Conservation (phyloP, 495 filamentous ascomycete genomes). For the Penicillium tannophilum region DNA sequence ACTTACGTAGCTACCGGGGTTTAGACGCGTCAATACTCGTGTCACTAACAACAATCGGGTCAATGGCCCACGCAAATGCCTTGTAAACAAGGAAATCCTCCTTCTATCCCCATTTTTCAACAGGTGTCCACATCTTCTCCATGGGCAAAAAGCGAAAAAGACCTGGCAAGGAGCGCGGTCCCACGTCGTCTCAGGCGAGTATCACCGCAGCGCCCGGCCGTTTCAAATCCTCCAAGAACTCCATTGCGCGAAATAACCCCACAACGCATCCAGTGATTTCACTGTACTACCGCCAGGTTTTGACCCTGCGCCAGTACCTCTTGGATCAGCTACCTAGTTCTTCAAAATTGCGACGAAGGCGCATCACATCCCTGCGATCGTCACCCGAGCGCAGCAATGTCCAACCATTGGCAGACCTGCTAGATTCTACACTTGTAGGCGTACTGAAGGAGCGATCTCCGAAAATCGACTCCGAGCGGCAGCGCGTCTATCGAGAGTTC, state of each 20-base stretch:
- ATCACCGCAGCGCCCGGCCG: slow-evolving; percentile 18
- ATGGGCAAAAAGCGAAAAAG: slow-evolving; percentile 53
- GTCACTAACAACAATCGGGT: not conserved
- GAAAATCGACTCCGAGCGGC: slow-evolving; percentile 41
- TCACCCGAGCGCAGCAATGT: slow-evolving; percentile 7
- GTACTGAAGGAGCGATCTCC: slow-evolving; percentile 37
- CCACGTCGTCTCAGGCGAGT: slow-evolving; percentile 25
- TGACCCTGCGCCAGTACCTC: slow-evolving; percentile 74
- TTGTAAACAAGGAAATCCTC: not conserved
- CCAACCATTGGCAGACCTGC: slow-evolving; percentile 48
- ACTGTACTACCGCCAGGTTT: slow-evolving; percentile 69
- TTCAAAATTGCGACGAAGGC: slow-evolving; percentile 55
- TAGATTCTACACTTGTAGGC: slow-evolving; percentile 72
- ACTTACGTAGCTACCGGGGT: not conserved
- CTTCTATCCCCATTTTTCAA: not conserved
- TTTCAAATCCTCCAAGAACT: slow-evolving; percentile 20
- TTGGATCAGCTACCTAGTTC: slow-evolving; percentile 51
- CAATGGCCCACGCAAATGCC: not conserved
- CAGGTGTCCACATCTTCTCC: not conserved
- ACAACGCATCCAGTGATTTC: slow-evolving; percentile 66
- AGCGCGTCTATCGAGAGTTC: slow-evolving; percentile 64
- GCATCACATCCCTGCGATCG: slow-evolving; percentile 41
- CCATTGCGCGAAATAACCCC: slow-evolving; percentile 17
- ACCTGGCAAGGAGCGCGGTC: slow-evolving; percentile 33
- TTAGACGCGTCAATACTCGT: slow-evolving; percentile 4